Percentiles rank a stretch among this genome's conserved stretches.
phyloP scores from a whole-genome alignment of 2,329 filamentous ascomycete genomes.

The Nemania bipapillata region DNA sequence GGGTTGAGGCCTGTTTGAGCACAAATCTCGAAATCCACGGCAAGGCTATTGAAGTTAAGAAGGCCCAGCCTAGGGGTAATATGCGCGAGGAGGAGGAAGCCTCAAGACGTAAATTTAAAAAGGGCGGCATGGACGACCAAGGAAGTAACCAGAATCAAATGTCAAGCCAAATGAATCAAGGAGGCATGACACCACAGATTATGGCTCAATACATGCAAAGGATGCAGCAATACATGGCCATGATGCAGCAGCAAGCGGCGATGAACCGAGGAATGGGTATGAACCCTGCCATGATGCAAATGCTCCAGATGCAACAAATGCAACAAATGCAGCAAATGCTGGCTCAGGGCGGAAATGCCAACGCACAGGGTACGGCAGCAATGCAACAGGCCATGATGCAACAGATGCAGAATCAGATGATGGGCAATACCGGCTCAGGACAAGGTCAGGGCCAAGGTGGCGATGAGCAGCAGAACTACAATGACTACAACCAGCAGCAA shows the following conservation, averaged over 20 bases:
- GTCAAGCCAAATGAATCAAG: slow-evolving; percentile 49
- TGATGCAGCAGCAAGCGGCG: slow-evolving; percentile 94
- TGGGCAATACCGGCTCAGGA: slow-evolving; percentile 44
- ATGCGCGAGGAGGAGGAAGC: slow-evolving; percentile 88
- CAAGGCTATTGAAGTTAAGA: slow-evolving; percentile 98
- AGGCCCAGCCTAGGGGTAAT: slow-evolving; percentile 94
- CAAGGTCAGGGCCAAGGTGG: slow-evolving; percentile 54
- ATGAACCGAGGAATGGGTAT: slow-evolving; percentile 78
- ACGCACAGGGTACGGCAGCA: slow-evolving; percentile 55
- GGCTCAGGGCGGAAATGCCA: slow-evolving; percentile 53
- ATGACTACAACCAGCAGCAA: slow-evolving; percentile 47
- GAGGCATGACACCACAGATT: slow-evolving; percentile 87
- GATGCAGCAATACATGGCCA: slow-evolving; percentile 96
- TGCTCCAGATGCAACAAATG: slow-evolving; percentile 81
- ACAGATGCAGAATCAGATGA: slow-evolving; percentile 60
- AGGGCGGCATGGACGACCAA: slow-evolving; percentile 60
- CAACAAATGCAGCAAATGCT: slow-evolving; percentile 69
- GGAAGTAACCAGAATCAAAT: slow-evolving; percentile 47
- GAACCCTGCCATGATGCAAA: slow-evolving; percentile 81
- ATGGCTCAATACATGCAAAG: slow-evolving; percentile 99
- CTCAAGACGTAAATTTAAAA: slow-evolving; percentile 71
- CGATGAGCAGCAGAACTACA: slow-evolving; percentile 46
- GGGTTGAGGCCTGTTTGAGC: slow-evolving; percentile 89
- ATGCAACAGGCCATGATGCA: slow-evolving; percentile 68
- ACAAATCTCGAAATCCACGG: slow-evolving; percentile 90